Base-by-base conservation (phyloP, 208 protist genomes). In the Crithidia thermophila region DNA sequence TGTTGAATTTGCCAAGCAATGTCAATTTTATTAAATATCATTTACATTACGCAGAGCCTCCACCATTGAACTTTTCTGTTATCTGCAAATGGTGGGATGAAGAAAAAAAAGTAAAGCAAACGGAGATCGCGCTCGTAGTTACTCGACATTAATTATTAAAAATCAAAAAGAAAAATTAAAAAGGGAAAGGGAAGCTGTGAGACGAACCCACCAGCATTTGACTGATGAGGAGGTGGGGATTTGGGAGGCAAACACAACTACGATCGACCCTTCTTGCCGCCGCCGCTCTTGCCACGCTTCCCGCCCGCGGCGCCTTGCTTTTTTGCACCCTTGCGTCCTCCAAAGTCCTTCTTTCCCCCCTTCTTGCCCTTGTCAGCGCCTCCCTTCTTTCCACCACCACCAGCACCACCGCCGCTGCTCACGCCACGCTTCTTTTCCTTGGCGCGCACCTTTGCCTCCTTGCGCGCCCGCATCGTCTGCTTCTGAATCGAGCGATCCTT, bases 401-500 rank as follows among this genome's bases (percentile, higher is more conserved):
- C 45, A 18, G 30, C 31, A 51, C 49, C 23, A 55, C 49, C 55
- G 33, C 49, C 46, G 11, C 52, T 49, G 20, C 25, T 23, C 18
- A 25, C 59, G 7, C 56, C 59, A 30, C 51, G 49, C 67, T 72
- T 85, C 52, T 68, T 73, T 6, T 66, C 40, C 57, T 71, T 77
- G 4, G 71, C 59, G 36, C 50, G 66, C 51, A 50, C 43, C 50
- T 64, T 79, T 25, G 63, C 66, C 21, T 73, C 60, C 63, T 67
- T 72, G n/a, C 63, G 67, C 18, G 66, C 74, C 42, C 53, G 63
- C 67, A 61, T 64, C 28, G 33, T 77, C 58, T 86, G 79, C 55
- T 79, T 79, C 25, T 72, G 50, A 25, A 71, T 63, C 6, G 69
- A 70, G 18, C 81, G 70, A 30, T 92, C 82, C 67, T 86, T 74